Percentiles rank a stretch among this genome's conserved stretches.
Conservation (phyloP, 192 early-diverging fungal genomes). For the Coemansia sp. region DNA sequence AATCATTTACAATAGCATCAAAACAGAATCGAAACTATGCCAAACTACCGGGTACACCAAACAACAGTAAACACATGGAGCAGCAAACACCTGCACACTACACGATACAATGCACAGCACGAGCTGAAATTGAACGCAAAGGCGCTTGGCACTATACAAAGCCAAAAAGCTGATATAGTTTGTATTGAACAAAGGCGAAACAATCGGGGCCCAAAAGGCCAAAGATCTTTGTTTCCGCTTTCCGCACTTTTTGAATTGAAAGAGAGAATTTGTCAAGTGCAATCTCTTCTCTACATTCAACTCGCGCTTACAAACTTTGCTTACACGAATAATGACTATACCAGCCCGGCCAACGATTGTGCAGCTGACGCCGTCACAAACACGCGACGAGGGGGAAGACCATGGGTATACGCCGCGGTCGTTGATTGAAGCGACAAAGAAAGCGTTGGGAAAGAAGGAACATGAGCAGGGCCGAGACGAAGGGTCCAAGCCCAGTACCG, state of each 20-base stretch:
- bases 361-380: conserved; percentile 21
- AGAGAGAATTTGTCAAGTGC: neutral
- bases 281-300: neutral
- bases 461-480: conserved; percentile 38
- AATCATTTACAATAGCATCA: neutral
- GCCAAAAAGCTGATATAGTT: no score
- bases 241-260: neutral
- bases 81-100: no score
- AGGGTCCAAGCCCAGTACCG: conserved; percentile 11
- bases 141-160: no score
- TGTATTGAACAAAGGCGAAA: no score
- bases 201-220: no score
- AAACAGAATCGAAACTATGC: no score
- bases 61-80: no score
- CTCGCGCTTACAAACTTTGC: no score
- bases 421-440: conserved; percentile 37
- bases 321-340: conserved; percentile 11
- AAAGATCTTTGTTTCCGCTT: neutral
- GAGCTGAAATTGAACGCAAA: no score
- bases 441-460: conserved; percentile 14
- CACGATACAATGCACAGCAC: no score
- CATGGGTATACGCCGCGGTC: conserved; percentile 36
- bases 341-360: conserved; percentile 35
- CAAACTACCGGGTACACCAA: no score
- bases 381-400: neutral